Evolutionary conservation across 306 rosid genomes (phyloP).

Genomic region (Medicago ruthenica): DNA sequence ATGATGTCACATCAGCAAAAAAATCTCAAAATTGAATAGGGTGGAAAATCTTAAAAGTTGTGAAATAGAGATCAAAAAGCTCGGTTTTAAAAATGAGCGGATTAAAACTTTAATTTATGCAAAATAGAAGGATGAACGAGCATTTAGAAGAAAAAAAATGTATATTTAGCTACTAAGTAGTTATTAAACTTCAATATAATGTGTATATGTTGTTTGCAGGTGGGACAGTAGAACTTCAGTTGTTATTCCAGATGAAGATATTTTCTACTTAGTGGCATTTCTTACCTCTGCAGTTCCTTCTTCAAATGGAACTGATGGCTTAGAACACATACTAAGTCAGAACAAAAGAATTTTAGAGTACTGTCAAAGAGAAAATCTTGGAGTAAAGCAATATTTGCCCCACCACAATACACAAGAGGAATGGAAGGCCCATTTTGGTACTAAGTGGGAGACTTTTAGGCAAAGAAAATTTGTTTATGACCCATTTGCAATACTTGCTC

Average conservation of each 20-base stretch:
- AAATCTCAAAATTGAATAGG: too few species aligned
- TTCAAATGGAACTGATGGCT: constrained; percentile 77
- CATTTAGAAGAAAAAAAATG: too few species aligned
- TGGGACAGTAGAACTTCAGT: constrained; percentile 80
- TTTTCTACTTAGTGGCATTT: constrained; percentile 87
- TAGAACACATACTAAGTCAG: constrained; percentile 80
- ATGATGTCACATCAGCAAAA: neutral
- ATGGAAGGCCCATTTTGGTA: constrained; percentile 93
- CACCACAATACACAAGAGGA: constrained; percentile 74
- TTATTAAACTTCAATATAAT: neutral
- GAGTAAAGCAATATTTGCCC: constrained; percentile 89
- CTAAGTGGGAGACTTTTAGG: constrained; percentile 72
- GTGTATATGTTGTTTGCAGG: constrained; percentile 60
- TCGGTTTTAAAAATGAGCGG: too few species aligned
- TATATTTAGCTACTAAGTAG: too few species aligned
- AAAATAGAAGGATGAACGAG: too few species aligned
- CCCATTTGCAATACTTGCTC: constrained; percentile 88
- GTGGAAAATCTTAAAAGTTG: neutral
- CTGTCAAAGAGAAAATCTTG: constrained; percentile 74
- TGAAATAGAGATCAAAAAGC: too few species aligned
- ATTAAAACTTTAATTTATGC: too few species aligned
- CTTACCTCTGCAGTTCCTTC: constrained; percentile 84
- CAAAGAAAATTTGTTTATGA: constrained; percentile 81
- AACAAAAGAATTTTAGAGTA: constrained; percentile 81
- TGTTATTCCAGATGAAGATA: constrained; percentile 83